Evolutionary conservation across 2,329 filamentous ascomycete genomes (phyloP).

Genomic region (Diaporthe citriasiana): DNA sequence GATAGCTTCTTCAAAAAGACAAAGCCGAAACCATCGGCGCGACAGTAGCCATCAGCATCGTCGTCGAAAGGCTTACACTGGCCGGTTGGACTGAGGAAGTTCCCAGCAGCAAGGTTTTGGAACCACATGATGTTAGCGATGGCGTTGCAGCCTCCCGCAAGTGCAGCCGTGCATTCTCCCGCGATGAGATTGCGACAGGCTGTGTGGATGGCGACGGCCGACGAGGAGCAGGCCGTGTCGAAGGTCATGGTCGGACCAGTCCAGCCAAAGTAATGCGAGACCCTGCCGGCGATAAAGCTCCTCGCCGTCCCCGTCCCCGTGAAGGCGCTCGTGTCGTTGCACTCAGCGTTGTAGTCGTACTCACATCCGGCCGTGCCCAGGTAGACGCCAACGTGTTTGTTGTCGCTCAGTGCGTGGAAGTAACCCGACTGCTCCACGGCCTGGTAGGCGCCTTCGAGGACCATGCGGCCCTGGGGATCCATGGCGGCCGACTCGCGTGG

Average conservation of each 20-base stretch:
- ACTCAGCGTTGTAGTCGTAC: slow-evolving; percentile 57
- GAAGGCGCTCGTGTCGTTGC: slow-evolving; percentile 54
- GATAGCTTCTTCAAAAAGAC: slow-evolving; percentile 63
- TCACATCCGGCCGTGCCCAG: slow-evolving; percentile 53
- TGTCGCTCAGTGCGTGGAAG: neutral
- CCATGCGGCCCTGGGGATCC: slow-evolving; percentile 49
- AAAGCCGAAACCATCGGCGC: slow-evolving; percentile 61
- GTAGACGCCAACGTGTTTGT: slow-evolving; percentile 52
- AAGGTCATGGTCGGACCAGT: slow-evolving; percentile 50
- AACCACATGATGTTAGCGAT: slow-evolving; percentile 46
- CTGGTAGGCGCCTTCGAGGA: slow-evolving; percentile 57
- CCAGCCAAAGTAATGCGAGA: slow-evolving; percentile 43
- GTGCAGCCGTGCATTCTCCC: slow-evolving; percentile 49
- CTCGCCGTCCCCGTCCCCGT: slow-evolving; percentile 48
- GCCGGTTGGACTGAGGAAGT: slow-evolving; percentile 51
- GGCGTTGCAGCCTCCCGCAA: slow-evolving; percentile 51
- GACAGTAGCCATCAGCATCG: slow-evolving; percentile 63
- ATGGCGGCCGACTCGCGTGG: slow-evolving; percentile 52
- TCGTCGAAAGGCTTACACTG: slow-evolving; percentile 52
- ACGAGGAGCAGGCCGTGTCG: slow-evolving; percentile 56
- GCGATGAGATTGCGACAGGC: slow-evolving; percentile 49
- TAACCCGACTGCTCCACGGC: slow-evolving; percentile 49
- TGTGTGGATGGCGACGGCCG: slow-evolving; percentile 54
- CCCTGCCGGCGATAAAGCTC: slow-evolving; percentile 48
- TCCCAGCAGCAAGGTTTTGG: slow-evolving; percentile 47